Base-by-base conservation (phyloP, 1,284 basidiomycete genomes). In the Taiwanofungus camphoratus region DNA sequence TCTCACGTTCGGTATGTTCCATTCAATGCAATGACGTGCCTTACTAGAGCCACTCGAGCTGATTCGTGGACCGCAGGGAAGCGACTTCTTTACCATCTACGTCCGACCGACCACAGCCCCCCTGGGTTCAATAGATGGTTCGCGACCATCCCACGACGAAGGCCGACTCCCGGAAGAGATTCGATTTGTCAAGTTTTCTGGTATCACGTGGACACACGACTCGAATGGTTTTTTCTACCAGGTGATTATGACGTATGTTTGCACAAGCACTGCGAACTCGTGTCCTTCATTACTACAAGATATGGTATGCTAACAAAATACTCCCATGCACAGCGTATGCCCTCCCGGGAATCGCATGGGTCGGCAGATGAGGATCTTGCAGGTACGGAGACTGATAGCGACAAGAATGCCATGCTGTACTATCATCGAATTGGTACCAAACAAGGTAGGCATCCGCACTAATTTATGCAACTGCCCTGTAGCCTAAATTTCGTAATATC, bases 141-240 rank as follows among this genome's bases (percentile, higher is more conserved):
- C 66, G 30, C 62, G 47, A 31, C 59, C 56, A 43, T 71, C 63
- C 29, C 69, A 68, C 48, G 71, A 82, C 52, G 69, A 74, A 15
- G 66, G 66, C 21, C 70, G 79, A 34, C 70, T 88, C 36, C 48
- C 65, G 5, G 87, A 91, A 36, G 79, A 81, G 50, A 65, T 91
- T 46, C 72, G 78, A 42, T 84, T 77, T 57, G 83, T 87, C 52
- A 91, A 91, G 59, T 90, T 88, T 63, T 82, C 81, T 0, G 62
- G 64, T 8, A 72, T 89, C 39, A 67, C 68, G 23, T 91, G 88
- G 88, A 79, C 80, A 6, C 75, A 79, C 44, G 86, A 90, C 60
- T 82, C 77, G 44, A 80, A 79, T 50, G 87, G 87, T 1, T 89
- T 91, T 62, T 87, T 89, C 65, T 91, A 91, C 60, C 85, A 88